Base-by-base conservation (phyloP, 148 eudicot genomes). In the Diospyros kaki region DNA sequence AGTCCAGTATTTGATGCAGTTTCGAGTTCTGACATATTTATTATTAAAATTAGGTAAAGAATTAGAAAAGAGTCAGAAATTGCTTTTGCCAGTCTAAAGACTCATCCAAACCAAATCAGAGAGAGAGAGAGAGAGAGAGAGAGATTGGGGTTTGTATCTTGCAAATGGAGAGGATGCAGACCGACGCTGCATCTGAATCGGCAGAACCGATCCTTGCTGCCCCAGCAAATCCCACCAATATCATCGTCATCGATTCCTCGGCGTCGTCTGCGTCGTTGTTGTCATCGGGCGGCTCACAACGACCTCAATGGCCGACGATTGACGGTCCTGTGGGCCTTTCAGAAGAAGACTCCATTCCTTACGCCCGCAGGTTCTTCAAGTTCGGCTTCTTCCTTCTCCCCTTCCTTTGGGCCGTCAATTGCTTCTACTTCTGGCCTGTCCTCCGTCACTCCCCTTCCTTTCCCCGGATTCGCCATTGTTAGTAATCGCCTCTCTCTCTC, bases 371-470 rank as follows among this genome's bases (percentile, higher is more conserved):
- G 5, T 94, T 92, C 82, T 92, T 89, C 89, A 85, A 82, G 62
- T 86, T 89, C 43, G 98, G 98, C 0, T 94, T 94, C 82, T 71
- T 90, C 8, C 73, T 93, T 61, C 90, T 94, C 11, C 97, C 98
- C 0, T 85, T 84, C 73, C 88, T 94, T 50, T 94, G 98, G 98
- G 98, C 90, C 3, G 76, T 94, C 71, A 94, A 92, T 80, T 94
- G 97, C 84, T 90, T 85, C 91, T 92, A 89, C 73, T 94, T 92
- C 80, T 94, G 98, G 98, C 98, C 98, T 51, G 76, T 67, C 44
- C 73, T 78, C 15, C 72, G 66, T 28, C 58, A 78, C 73, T 73
- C 72, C 15, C 59, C n/a, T 11, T 73, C 81, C 10, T 78, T 72
- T n/a, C 81, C 81, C 38, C 81, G 5, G 6, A 14, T 78, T 50